Conservation (phyloP, 2,329 filamentous ascomycete species). For the Aspergillus nomiae region DNA sequence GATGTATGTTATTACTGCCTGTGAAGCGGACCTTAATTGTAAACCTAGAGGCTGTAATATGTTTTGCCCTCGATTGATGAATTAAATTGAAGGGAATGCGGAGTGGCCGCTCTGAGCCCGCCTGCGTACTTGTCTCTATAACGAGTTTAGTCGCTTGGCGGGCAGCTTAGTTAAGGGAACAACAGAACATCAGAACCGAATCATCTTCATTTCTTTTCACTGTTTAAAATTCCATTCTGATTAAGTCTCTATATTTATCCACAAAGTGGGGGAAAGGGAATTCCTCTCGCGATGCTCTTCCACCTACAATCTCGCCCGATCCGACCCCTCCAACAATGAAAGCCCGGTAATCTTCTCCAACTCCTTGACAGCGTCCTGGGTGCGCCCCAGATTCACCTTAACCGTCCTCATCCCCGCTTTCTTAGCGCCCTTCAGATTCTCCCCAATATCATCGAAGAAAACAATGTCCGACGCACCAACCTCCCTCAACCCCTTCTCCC, state of each 20-base stretch:
- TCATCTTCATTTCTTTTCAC: too few species aligned
- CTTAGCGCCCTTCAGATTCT: conserved; percentile 82
- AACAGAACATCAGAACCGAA: too few species aligned
- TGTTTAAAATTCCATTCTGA: neutral
- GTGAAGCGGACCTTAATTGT: too few species aligned
- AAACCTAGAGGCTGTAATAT: too few species aligned
- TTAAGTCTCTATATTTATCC: neutral
- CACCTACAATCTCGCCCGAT: conserved; percentile 38
- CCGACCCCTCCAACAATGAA: conserved; percentile 39
- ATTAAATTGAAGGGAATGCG: too few species aligned
- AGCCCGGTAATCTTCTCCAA: conserved; percentile 76
- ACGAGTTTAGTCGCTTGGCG: too few species aligned
- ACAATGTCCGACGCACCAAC: conserved; percentile 70
- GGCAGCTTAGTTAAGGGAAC: too few species aligned
- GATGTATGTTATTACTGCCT: too few species aligned
- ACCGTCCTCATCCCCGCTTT: conserved; percentile 76
- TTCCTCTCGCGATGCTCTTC: neutral
- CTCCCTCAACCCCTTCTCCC: conserved; percentile 55
- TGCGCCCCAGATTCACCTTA: conserved; percentile 77
- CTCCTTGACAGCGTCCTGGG: conserved; percentile 78
- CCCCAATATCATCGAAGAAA: conserved; percentile 92
- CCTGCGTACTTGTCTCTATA: too few species aligned
- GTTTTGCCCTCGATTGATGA: too few species aligned
- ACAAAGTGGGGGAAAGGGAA: neutral
- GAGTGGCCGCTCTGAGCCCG: too few species aligned